Conservation (phyloP, 257 asterid genomes). For the Linaria vulgaris region DNA sequence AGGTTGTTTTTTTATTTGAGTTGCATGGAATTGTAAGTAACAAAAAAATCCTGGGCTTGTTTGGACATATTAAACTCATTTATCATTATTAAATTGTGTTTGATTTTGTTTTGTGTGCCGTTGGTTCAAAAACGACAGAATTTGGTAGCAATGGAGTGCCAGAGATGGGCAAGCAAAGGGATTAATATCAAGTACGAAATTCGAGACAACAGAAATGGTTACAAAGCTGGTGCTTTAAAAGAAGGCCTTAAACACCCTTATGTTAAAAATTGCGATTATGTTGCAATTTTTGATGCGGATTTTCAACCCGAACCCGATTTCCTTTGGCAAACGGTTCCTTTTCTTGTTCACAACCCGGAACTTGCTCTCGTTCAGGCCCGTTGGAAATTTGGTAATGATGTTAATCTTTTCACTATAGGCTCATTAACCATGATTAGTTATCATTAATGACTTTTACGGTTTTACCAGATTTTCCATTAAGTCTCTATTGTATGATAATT, state of each 20-base stretch:
- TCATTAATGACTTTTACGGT: too few species aligned
- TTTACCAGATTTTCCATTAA: too few species aligned
- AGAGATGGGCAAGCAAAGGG: constrained; percentile 92
- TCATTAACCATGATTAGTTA: neutral
- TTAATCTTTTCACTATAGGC: neutral
- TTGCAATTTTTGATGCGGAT: constrained; percentile 89
- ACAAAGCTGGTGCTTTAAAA: constrained; percentile 94
- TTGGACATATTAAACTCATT: neutral
- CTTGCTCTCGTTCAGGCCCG: constrained; percentile 93
- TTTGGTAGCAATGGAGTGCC: constrained; percentile 87
- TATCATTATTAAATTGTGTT: neutral
- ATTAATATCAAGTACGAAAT: constrained; percentile 87
- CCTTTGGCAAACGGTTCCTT: constrained; percentile 79
- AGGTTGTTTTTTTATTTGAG: neutral
- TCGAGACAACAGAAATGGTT: constrained; percentile 83
- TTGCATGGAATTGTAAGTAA: neutral
- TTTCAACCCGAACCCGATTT: constrained; percentile 96
- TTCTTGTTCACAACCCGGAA: constrained; percentile 68
- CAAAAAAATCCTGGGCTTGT: neutral
- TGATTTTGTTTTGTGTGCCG: constrained; percentile 3
- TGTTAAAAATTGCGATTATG: constrained; percentile 79
- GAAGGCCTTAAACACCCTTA: constrained; percentile 71
- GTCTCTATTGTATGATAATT: neutral
- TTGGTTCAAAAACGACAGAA: too few species aligned
- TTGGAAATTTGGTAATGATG: constrained; percentile 78